These are phyloP conservation scores for Colletotrichum lupini DNA, from an alignment of 2,329 filamentous ascomycete species.

Conservation along the genomic window DNA sequence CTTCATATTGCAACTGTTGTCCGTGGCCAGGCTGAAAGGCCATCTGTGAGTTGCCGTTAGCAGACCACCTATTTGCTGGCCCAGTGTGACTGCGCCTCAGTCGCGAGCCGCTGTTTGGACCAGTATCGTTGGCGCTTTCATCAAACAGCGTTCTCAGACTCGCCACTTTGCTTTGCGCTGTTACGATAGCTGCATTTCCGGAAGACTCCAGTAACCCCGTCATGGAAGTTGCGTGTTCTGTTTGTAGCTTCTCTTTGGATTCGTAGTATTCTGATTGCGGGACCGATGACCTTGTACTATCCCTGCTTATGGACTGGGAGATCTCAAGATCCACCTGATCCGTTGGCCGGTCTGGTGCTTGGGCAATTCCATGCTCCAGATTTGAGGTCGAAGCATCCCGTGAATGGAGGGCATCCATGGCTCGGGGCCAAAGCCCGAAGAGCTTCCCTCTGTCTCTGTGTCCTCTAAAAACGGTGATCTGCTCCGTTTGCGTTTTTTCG, in stretches of 20 bases:
- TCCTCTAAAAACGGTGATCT: not conserved
- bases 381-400: not conserved
- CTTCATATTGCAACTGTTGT: not conserved
- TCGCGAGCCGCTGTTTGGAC: not conserved
- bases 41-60: too few species aligned
- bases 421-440: not conserved
- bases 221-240: not conserved
- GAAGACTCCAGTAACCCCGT: not conserved
- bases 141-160: not conserved
- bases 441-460: not conserved
- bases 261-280: not conserved
- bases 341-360: not conserved
- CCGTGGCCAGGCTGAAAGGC: not conserved
- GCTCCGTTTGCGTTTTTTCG: not conserved
- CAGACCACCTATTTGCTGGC: not conserved
- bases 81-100: constrained; percentile 2
- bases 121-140: not conserved
- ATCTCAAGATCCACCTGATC: not conserved
- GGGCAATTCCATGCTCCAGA: not conserved
- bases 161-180: not conserved
- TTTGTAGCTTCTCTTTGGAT: not conserved
- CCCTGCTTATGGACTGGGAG: not conserved
- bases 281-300: not conserved
- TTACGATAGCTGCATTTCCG: too few species aligned
- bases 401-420: not conserved